Conservation (phyloP, 345 rosid genomes). For the Clausena lansium region DNA sequence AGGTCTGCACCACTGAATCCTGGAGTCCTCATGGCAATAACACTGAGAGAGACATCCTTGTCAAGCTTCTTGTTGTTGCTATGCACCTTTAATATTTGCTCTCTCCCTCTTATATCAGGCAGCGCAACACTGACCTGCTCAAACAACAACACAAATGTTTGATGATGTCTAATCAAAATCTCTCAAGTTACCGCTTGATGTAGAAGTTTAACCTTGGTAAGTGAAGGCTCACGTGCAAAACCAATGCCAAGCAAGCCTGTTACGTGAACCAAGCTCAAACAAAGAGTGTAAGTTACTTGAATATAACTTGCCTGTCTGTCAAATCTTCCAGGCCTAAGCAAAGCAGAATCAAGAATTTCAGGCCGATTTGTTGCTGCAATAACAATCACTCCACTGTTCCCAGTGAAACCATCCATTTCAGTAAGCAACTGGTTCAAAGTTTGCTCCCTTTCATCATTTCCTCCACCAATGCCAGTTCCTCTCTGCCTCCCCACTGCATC, state of each 20-base stretch:
- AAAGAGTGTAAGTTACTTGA: background rate
- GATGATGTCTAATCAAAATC: background rate
- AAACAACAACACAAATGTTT: background rate
- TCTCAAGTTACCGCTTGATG: too few relatives aligned
- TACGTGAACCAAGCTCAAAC: background rate
- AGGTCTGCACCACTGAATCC: conserved; percentile 88
- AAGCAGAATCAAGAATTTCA: conserved; percentile 70
- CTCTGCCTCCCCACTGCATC: conserved; percentile 82
- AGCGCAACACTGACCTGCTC: conserved; percentile 60
- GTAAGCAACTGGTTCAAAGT: conserved; percentile 78
- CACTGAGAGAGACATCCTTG: conserved; percentile 44
- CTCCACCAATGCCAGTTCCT: conserved; percentile 85
- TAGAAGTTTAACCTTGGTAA: background rate
- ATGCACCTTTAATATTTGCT: conserved; percentile 69
- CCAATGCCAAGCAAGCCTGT: background rate
- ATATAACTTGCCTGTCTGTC: conserved; percentile 53
- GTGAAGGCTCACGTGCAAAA: background rate
- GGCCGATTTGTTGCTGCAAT: conserved; percentile 82
- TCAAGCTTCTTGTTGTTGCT: conserved; percentile 70
- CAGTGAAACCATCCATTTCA: conserved; percentile 73
- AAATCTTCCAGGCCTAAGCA: conserved; percentile 77
- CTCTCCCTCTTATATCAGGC: conserved; percentile 74
- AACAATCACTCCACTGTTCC: conserved; percentile 65
- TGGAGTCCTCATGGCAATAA: conserved; percentile 71
- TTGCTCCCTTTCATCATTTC: conserved; percentile 83